phyloP scores from a whole-genome alignment of 2,329 filamentous ascomycete genomes.

The Colletotrichum falcatum region DNA sequence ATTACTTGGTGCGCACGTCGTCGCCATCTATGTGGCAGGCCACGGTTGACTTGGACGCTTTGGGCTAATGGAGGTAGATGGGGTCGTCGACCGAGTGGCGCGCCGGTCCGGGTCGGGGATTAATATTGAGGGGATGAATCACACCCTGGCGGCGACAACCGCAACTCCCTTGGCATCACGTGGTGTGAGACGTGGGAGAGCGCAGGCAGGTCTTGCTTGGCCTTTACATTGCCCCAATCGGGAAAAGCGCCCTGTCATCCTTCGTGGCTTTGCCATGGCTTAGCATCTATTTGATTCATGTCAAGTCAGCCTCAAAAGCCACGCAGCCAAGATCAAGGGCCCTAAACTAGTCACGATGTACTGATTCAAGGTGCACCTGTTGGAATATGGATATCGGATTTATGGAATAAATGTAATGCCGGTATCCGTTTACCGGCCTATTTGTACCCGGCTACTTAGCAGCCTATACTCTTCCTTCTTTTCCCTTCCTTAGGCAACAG shows the following conservation, averaged over 20 bases:
- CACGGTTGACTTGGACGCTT: constrained; percentile 1
- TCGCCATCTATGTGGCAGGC: background rate
- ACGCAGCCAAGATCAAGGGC: background rate
- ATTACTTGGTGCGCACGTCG: background rate
- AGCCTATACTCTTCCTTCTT: too few species aligned
- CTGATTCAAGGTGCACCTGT: too few species aligned
- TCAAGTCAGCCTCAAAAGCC: background rate
- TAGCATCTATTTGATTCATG: background rate
- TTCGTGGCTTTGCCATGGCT: background rate
- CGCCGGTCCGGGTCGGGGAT: background rate
- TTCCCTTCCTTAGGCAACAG: too few species aligned
- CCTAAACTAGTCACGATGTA: too few species aligned
- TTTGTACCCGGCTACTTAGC: too few species aligned
- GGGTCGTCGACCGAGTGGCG: background rate
- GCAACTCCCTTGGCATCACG: background rate
- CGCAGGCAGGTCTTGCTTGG: constrained; percentile 41
- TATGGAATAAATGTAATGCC: too few species aligned
- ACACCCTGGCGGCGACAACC: background rate
- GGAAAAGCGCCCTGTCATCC: constrained; percentile 28
- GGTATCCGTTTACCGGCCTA: too few species aligned
- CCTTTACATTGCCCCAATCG: constrained; percentile 35
- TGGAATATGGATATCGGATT: too few species aligned
- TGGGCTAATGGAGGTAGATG: constrained; percentile 27
- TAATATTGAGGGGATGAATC: background rate
- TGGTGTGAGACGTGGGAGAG: background rate